Evolutionary conservation across 2,329 filamentous ascomycete genomes (phyloP).

Genomic region (Aspergillus fumigatiaffinis): DNA sequence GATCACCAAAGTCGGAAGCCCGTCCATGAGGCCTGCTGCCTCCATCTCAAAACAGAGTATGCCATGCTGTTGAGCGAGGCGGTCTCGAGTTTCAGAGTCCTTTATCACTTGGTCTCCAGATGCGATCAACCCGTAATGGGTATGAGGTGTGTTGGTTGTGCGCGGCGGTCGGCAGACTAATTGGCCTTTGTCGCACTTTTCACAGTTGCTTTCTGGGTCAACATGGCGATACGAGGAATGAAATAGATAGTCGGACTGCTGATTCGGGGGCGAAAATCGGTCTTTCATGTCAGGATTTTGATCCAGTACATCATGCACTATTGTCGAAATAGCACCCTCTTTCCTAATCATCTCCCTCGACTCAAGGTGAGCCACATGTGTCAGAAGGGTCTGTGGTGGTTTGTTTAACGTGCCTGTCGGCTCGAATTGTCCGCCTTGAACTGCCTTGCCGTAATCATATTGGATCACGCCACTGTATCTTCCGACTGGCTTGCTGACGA

Average conservation of each 20-base stretch:
- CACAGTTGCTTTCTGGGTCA: neutral
- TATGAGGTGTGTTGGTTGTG: neutral
- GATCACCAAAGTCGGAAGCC: conserved; percentile 7
- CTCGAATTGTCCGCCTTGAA: neutral
- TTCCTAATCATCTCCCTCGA: neutral
- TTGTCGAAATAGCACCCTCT: neutral
- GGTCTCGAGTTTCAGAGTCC: neutral
- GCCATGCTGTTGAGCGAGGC: neutral
- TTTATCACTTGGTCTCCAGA: neutral
- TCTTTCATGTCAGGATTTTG: neutral
- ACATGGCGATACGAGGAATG: neutral
- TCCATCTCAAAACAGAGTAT: neutral
- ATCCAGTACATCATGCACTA: neutral
- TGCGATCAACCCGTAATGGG: neutral
- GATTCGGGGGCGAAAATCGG: conserved; percentile 1
- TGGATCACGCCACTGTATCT: conserved; percentile 1
- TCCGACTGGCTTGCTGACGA: conserved; percentile 13
- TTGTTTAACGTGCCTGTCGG: neutral
- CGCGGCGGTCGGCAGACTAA: neutral
- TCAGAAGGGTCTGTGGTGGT: neutral
- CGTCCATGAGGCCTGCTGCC: conserved; percentile 7
- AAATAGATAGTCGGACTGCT: neutral
- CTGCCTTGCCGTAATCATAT: conserved; percentile 3
- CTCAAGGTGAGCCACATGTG: neutral
- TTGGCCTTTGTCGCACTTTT: neutral